Percentiles rank a stretch among this genome's conserved stretches.
phyloP scores from a whole-genome alignment of 257 asterid species.

The Gardenia jasminoides region DNA sequence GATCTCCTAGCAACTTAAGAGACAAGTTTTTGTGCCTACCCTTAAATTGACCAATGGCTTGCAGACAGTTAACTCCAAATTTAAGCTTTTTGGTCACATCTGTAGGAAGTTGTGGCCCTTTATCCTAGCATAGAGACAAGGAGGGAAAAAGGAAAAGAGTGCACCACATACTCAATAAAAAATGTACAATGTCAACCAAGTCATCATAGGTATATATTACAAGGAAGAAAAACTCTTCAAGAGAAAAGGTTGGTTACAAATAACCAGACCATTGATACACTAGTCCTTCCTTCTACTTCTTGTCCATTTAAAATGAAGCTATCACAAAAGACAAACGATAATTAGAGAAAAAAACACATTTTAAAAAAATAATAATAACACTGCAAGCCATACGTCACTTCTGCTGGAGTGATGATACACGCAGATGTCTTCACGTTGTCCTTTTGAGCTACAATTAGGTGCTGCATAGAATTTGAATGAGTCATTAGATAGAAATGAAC shows the following conservation, averaged over 20 bases:
- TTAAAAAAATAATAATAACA: background rate
- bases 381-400: constrained; percentile 9
- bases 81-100: constrained; percentile 16
- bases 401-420: constrained; percentile 17
- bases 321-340: background rate
- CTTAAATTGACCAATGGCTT: constrained; percentile 10
- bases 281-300: constrained; percentile 7
- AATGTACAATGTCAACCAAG: background rate
- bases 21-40: constrained; percentile 5
- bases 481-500: background rate
- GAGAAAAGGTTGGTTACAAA: background rate
- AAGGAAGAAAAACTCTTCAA: background rate
- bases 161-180: background rate
- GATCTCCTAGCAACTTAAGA: background rate
- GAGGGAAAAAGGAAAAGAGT: background rate
- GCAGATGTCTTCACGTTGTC: constrained; percentile 8
- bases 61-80: constrained; percentile 18
- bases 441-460: background rate
- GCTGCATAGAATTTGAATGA: constrained; percentile 7
- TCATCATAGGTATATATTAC: background rate
- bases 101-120: constrained; percentile 9
- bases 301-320: constrained; percentile 20
- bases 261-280: background rate
- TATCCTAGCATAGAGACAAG: constrained; percentile 1
- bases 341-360: background rate